Conservation (phyloP, 805 yeast genomes). For the Suhomyces emberorum region DNA sequence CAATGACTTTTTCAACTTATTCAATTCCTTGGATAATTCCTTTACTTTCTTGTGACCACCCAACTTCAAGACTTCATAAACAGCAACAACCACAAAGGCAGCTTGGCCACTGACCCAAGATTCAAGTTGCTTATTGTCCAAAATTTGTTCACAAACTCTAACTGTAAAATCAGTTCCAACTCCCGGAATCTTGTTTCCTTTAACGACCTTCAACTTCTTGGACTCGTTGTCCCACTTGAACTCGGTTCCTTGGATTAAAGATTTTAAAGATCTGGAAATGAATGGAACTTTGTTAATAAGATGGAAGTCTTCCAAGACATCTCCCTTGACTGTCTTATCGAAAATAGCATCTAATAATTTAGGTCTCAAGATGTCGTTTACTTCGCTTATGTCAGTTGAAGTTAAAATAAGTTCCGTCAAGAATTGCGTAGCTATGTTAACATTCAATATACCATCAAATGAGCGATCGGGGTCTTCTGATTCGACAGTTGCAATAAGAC, state of each 20-base stretch:
- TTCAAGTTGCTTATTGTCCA: conserved; percentile 43
- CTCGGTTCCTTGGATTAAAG: conserved; percentile 81
- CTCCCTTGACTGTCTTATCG: conserved; percentile 58
- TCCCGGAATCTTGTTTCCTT: conserved; percentile 42
- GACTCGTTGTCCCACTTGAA: conserved; percentile 58
- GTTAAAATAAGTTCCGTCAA: conserved; percentile 69
- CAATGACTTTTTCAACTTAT: conserved; percentile 44
- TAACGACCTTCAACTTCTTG: conserved; percentile 45
- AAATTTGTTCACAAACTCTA: conserved; percentile 50
- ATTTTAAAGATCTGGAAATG: conserved; percentile 68
- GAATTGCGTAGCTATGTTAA: conserved; percentile 81
- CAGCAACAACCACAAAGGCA: conserved; percentile 76
- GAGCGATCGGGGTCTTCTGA: conserved; percentile 38
- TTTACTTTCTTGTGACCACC: conserved; percentile 39
- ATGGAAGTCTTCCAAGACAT: conserved; percentile 63
- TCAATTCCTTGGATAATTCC: conserved; percentile 52
- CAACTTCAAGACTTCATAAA: conserved; percentile 62
- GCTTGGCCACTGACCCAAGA: conserved; percentile 69
- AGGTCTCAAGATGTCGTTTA: conserved; percentile 38
- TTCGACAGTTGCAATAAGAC: conserved; percentile 35
- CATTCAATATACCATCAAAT: conserved; percentile 49
- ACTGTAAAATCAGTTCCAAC: conserved; percentile 60
- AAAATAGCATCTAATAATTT: conserved; percentile 55
- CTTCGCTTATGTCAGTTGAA: conserved; percentile 43
- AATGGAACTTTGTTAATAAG: conserved; percentile 65